Evolutionary conservation across 352 stramenopile species (phyloP), one percentile per base, ranked within the genome.

Genomic region (Phytophthora aleatoria): DNA sequence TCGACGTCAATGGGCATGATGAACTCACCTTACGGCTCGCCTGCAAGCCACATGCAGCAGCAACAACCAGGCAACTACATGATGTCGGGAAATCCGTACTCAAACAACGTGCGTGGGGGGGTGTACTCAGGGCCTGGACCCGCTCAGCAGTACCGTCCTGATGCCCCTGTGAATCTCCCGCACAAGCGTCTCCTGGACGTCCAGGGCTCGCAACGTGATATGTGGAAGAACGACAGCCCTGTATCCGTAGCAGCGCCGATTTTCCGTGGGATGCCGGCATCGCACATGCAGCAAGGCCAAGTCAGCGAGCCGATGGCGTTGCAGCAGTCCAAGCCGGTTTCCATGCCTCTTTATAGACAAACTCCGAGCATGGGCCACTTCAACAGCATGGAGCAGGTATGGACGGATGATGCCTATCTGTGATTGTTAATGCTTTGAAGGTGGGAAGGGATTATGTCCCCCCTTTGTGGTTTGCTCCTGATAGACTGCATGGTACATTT

Each of bases 371-470:
- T 78, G 57, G 62, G 54, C 3, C 70, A 86, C 50, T 90, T 79
- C 67, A 74, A 73, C 50, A 68, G 56, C 51, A 85, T 91, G 74
- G 83, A 91, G 13, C 79, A 88, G 69, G 83, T 90, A 71, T 79
- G 73, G 73, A 77, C 64, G 33, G 62, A 78, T 53, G 71, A 73
- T 63, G 59, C 60, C 20, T 76, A 72, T 76, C 68, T 75, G 54
- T 78, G 55, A 78, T 55, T 55, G 33, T 65, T 33, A n/a, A 33
- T 63, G 35, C 53, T 20, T 64, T 67, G 20, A 64, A 52, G 53
- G n/a, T n/a, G 53, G 52, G 47, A 20, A 20, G 45, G 30, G 24
- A 6, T 26, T 16, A 16, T 51, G 20, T 20, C 44, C 28, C 49
- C 44, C 36, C 16, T 42, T 39, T 62, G 28, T 69, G 24, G 64